Evolutionary conservation across 1,139 yeast species (phyloP).

Genomic region (Sugiyamaella pinicola): DNA sequence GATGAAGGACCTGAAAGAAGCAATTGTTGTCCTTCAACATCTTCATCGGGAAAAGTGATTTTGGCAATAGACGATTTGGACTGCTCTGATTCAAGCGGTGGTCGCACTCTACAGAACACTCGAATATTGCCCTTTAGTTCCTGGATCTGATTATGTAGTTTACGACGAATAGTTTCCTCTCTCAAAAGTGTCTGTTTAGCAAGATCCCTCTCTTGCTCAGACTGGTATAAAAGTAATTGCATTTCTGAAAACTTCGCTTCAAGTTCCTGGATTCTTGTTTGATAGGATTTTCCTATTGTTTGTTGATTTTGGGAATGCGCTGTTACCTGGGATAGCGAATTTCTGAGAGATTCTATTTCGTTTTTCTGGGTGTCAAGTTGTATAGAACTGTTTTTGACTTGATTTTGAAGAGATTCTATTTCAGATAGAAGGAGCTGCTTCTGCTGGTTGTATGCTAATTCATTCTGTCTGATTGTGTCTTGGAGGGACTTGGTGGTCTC

Average conservation of each 20-base stretch:
- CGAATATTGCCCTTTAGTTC: constrained; percentile 90
- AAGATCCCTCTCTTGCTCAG: constrained; percentile 30
- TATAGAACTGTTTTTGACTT: constrained; percentile 31
- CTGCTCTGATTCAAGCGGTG: constrained; percentile 44
- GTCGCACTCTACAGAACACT: constrained; percentile 85
- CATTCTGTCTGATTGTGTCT: constrained; percentile 11
- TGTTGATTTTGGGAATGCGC: constrained; percentile 28
- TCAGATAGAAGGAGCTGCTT: constrained; percentile 13
- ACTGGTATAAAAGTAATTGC: constrained; percentile 25
- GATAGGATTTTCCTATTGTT: constrained; percentile 27
- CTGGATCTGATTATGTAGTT: constrained; percentile 73
- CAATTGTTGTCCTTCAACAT: constrained; percentile 53
- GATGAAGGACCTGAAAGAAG: constrained; percentile 33
- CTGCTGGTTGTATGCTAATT: constrained; percentile 7
- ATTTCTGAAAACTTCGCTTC: constrained; percentile 27
- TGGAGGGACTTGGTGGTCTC: constrained; percentile 29
- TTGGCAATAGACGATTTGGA: constrained; percentile 41
- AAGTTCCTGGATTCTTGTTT: constrained; percentile 31
- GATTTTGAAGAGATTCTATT: constrained; percentile 19
- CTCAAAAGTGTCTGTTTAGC: constrained; percentile 43
- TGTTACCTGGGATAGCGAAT: constrained; percentile 25
- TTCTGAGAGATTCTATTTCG: constrained; percentile 35
- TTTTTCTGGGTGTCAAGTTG: constrained; percentile 37
- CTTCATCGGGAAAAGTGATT: constrained; percentile 54
- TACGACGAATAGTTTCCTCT: constrained; percentile 62